These are phyloP conservation scores for Alternaria panax DNA, from an alignment of 2,329 filamentous ascomycete species.

Conservation along the genomic window DNA sequence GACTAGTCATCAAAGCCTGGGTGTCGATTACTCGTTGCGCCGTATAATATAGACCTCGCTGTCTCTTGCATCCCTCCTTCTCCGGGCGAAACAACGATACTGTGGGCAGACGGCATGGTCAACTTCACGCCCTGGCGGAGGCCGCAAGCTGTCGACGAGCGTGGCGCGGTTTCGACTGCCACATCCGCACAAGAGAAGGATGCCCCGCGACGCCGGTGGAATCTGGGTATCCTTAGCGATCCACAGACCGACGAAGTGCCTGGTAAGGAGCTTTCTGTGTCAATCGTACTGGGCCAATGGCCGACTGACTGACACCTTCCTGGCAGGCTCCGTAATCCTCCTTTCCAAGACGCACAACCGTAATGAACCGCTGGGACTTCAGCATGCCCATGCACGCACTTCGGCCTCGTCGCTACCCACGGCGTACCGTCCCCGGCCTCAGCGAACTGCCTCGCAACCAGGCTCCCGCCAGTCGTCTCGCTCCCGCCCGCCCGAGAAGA, in stretches of 20 bases:
- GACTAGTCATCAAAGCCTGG: constrained; percentile 10
- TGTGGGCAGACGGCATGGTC: constrained; percentile 21
- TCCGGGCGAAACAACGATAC: not conserved
- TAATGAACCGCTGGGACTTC: constrained; percentile 68
- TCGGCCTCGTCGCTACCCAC: constrained; percentile 62
- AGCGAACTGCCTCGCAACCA: constrained; percentile 15
- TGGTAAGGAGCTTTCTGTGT: constrained; percentile 60
- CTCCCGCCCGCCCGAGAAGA: constrained; percentile 59
- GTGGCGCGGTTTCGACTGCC: constrained; percentile 6
- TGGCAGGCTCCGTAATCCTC: constrained; percentile 65
- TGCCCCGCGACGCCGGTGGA: constrained; percentile 51
- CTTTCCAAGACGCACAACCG: constrained; percentile 63
- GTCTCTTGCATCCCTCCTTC: not conserved
- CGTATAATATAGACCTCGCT: constrained; percentile 6
- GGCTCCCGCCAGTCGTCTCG: constrained; percentile 35
- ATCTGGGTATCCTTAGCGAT: constrained; percentile 84
- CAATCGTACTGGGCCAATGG: not conserved
- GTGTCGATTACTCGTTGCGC: not conserved
- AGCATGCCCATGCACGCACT: constrained; percentile 67
- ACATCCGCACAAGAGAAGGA: constrained; percentile 14
- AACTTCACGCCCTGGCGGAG: constrained; percentile 27
- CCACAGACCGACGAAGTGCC: constrained; percentile 84
- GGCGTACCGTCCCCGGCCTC: constrained; percentile 30
- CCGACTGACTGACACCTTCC: constrained; percentile 1
- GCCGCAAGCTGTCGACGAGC: constrained; percentile 12